Evolutionary conservation across 1,284 basidiomycete species (phyloP), one percentile per base, ranked within the genome.

Genomic region (Hypsizygus ulmarius): DNA sequence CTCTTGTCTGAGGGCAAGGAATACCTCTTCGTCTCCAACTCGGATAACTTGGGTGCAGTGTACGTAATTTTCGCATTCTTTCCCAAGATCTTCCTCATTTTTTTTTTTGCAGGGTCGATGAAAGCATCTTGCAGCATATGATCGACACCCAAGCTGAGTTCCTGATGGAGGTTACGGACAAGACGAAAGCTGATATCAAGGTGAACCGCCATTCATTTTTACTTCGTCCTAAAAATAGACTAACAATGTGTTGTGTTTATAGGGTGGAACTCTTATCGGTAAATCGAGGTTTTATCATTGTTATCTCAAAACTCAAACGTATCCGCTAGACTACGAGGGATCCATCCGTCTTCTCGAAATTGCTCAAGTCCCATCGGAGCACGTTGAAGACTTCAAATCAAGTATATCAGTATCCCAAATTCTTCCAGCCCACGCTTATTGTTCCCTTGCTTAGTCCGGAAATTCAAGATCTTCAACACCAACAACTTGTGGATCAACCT

Each of bases 101-200:
- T 36, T 45, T 30, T 32, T 47, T 43, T 64, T 36, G 6, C 51
- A 85, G 84, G 47, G 89, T 91, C 60, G 91, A 93, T 63, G 82
- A 90, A 62, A 78, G 74, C 53, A 93, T 93, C 61, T 71, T 92
- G 49, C 87, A 93, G 69, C 90, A 94, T 71, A 95, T 97, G 89
- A 87, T 93, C 50, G 85, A 94, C 61, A 79, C 81, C 9, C 77
- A 87, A 60, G 82, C 90, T 42, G 93, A 96, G 72, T 97, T 96
- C 77, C 69, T 97, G 66, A 97, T 97, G 94, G 96, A 99, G 73
- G 94, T 99, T 56, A 99, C 97, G 3, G 95, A 99, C 80, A 99
- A 99, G 85, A 99, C 97, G 66, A 99, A 99, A 80, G 97, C 97
- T 51, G 96, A 99, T 69, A 88, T 99, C 74, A 99, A 99, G 78